Base-by-base conservation (phyloP, 2,329 filamentous ascomycete genomes). In the Ophiostoma ips region DNA sequence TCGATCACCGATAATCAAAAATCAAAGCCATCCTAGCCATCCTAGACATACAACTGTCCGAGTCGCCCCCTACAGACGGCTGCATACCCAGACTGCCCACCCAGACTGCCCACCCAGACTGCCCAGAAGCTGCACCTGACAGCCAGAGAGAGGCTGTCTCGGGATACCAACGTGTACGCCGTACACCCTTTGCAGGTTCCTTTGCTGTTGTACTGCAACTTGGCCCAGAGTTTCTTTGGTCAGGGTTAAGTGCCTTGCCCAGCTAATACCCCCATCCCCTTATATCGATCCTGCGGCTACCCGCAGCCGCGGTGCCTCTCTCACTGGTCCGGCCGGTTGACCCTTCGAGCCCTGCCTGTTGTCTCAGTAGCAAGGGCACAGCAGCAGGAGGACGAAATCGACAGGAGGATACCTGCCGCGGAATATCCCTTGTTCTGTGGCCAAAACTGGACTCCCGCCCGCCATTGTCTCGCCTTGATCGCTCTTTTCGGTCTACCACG, bases 311-410 rank as follows among this genome's bases (percentile, higher is more conserved):
- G 47, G 44, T 37, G 30, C 28, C 41, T 41, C 38, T 21, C 44
- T 28, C 36, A 13, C 31, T 46, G 35, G 44, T 35, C 50, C 50
- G 46, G 43, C 46, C 50, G 46, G 43, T 37, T 44, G 35, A 46
- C 24, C 24, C 24, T 38, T 37, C 30, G 41, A 35, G 38, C 50
- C 46, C 50, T 49, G 47, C 33, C 34, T 19, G 16, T 24, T 49
- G 50, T 52, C 38, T 52, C 33, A 52, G 33, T 18, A 15, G 11
- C 28, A 18, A 35, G 37, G 24, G 49, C 30, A 48, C 49, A 30
- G 44, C 49, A 43, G 37, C 30, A 21, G 28, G 24, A 37, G 15
- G 21, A 10, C 21, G n/a, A 36, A 31, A 33, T 43, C 37, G 38
- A 44, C 50, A 44, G 36, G 28, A 50, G 44, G 18, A 36, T 15